phyloP scores from a whole-genome alignment of 139 green algal genomes.

The Mesotaenium endlicherianum region DNA sequence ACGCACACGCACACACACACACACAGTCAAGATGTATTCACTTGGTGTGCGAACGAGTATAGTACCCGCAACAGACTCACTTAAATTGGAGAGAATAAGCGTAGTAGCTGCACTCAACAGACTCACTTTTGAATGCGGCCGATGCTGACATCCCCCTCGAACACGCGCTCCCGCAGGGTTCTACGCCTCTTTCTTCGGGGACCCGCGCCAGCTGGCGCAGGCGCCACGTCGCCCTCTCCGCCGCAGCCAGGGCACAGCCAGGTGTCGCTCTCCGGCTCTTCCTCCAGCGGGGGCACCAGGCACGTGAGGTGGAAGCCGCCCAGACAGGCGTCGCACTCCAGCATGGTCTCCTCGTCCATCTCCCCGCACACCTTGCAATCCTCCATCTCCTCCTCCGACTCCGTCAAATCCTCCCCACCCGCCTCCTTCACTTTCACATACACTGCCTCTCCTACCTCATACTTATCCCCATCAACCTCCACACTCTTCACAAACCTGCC shows the following conservation, averaged over 20 bases:
- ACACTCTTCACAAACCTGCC: too few species aligned
- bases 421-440: constrained; percentile 21
- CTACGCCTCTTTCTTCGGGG: neutral
- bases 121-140: constrained; percentile 7
- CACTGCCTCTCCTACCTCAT: constrained; percentile 11
- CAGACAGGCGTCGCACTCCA: constrained; percentile 88
- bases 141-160: constrained; percentile 3
- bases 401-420: neutral
- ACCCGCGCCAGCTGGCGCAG: neutral
- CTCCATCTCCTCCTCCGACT: constrained; percentile 31
- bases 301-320: constrained; percentile 83
- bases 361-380: constrained; percentile 11
- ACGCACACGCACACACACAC: too few species aligned
- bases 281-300: constrained; percentile 69
- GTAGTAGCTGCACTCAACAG: too few species aligned
- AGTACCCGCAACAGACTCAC: too few species aligned
- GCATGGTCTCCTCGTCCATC: constrained; percentile 50
- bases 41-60: too few species aligned
- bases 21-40: too few species aligned
- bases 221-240: neutral
- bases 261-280: constrained; percentile 70
- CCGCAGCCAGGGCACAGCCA: constrained; percentile 51
- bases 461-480: neutral
- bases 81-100: too few species aligned
- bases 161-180: constrained; percentile 53